Evolutionary conservation across 495 filamentous ascomycete genomes (phyloP), one percentile per base, ranked within the genome.

Genomic region (Articulospora tetracladia): DNA sequence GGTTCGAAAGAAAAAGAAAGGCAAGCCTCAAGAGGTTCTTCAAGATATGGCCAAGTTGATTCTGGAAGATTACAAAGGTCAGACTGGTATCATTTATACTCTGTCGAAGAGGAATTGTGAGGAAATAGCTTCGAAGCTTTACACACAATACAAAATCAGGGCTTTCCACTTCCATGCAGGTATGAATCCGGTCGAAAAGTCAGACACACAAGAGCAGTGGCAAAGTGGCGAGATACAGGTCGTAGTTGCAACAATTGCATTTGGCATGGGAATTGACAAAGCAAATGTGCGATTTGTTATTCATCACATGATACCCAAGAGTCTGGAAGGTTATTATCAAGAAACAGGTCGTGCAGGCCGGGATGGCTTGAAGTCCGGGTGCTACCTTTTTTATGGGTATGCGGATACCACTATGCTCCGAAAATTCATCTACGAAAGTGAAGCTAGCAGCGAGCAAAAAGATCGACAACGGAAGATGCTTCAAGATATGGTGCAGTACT

Each of bases 261-360:
- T 98, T 69, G 94, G 94, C 11, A 98, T 98, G 94, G 94, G 94
- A 17, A 98, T 98, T 56, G 94, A 98, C 74, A 98, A 98, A 71
- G 81, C 92, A 0, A 87, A 98, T 70, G 93, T 98, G 36, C 89
- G 94, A 13, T 97, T 93, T 64, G 92, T 98, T 41, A 92, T 98
- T 28, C 94, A 98, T 71, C 86, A 95, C 65, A 88, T 82, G 19
- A 79, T 97, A 7, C 94, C 94, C 0, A 97, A 96, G 72, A 96
- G 90, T 66, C 78, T 98, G n/a, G 94, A 98, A 72, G 95, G 93
- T 0, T 98, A 98, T 68, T 97, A 97, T 65, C 94, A 98, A 68
- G 95, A 98, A 68, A 98, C 93, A 12, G 94, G 94, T 0, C 89
- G 94, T 48, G 94, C 94, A 22, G 94, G 94, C 10, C 84, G 94